Conservation (phyloP, 192 early-diverging fungal genomes). For the Pilobolus umbonatus region DNA sequence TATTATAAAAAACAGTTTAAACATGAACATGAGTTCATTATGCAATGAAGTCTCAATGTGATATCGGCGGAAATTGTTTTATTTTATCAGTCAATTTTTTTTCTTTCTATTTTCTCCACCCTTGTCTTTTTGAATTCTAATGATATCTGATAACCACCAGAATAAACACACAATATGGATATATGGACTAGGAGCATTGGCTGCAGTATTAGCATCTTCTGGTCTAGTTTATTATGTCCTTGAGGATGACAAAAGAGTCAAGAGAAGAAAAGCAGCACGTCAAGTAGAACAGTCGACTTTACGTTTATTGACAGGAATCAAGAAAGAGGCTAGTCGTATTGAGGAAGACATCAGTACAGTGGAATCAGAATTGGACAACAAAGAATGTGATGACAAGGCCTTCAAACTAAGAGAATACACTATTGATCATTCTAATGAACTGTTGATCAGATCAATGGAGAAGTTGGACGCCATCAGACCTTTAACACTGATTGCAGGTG, state of each 20-base stretch:
- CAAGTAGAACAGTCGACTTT: neutral
- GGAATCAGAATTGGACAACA: neutral
- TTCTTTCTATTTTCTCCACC: neutral
- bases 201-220: neutral
- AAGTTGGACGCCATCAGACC: slow-evolving; percentile 8
- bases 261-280: slow-evolving; percentile 5
- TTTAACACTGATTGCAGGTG: slow-evolving; percentile 1
- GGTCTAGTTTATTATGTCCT: slow-evolving; percentile 3
- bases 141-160: neutral
- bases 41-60: neutral
- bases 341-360: neutral
- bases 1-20: neutral
- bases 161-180: neutral
- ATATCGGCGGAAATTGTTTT: no score
- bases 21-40: neutral
- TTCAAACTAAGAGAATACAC: slow-evolving; percentile 1
- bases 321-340: neutral
- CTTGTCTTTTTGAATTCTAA: neutral
- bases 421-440: slow-evolving; percentile 3
- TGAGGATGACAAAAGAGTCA: slow-evolving; percentile 10
- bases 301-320: slow-evolving; percentile 1
- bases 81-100: neutral
- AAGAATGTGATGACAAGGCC: neutral
- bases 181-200: neutral
- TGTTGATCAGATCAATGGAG: slow-evolving; percentile 6